Conservation (phyloP, 1,284 basidiomycete genomes). For the Apiotrichum brassicae region DNA sequence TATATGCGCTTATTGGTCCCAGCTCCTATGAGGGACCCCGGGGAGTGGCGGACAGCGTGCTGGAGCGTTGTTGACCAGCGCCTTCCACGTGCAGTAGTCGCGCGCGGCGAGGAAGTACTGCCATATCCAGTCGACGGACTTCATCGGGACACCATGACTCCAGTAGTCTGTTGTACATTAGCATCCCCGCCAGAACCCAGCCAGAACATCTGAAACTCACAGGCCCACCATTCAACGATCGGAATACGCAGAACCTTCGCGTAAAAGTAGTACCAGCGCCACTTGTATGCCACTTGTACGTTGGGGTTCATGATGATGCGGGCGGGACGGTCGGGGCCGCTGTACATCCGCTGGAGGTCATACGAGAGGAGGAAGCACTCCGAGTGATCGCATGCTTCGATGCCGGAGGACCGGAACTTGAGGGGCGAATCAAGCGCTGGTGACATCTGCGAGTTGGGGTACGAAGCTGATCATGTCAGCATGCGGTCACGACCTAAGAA, state of each 20-base stretch:
- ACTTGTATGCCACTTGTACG: slow-evolving; percentile 48
- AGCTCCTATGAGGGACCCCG: too few relatives aligned
- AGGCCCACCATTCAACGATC: slow-evolving; percentile 31
- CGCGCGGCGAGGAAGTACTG: too few relatives aligned
- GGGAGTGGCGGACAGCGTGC: too few relatives aligned
- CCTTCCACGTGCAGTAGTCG: too few relatives aligned
- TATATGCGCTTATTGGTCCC: too few relatives aligned
- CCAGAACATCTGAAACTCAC: too few relatives aligned
- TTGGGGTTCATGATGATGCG: slow-evolving; percentile 52
- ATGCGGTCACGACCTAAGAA: slow-evolving; percentile 5
- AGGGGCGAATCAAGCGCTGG: slow-evolving; percentile 46
- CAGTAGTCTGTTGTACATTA: too few relatives aligned
- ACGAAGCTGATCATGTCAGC: slow-evolving; percentile 26
- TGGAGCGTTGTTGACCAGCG: too few relatives aligned
- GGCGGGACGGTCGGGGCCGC: slow-evolving; percentile 36
- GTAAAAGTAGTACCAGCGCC: slow-evolving; percentile 50
- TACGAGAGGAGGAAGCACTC: slow-evolving; percentile 56
- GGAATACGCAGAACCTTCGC: slow-evolving; percentile 51
- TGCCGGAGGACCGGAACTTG: slow-evolving; percentile 49
- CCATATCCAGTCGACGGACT: too few relatives aligned
- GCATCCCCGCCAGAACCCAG: too few relatives aligned
- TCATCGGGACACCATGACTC: too few relatives aligned
- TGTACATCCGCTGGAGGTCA: slow-evolving; percentile 53
- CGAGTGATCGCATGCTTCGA: slow-evolving; percentile 52
- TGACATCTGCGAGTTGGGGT: slow-evolving; percentile 31